Percentiles rank a stretch among this genome's conserved stretches.
Conservation (phyloP, 108 stramenopile species). For the Cylindrotheca closterium region DNA sequence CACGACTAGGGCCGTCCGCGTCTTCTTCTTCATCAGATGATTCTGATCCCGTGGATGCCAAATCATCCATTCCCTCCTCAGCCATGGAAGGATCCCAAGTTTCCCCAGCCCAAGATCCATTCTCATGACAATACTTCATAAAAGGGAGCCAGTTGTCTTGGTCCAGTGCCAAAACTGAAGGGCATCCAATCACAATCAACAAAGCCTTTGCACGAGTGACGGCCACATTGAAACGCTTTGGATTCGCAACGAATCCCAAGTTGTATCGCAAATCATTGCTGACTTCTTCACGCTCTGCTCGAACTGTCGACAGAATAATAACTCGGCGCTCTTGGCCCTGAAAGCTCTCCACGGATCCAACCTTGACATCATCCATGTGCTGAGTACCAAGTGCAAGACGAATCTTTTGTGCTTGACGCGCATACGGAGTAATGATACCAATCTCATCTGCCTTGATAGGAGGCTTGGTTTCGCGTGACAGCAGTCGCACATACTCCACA, state of each 20-base stretch:
- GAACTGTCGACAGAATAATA: constrained; percentile 83
- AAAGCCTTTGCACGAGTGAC: constrained; percentile 79
- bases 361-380: constrained; percentile 50
- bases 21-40: background rate
- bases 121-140: constrained; percentile 28
- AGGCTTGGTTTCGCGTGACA: constrained; percentile 48
- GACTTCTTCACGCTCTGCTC: constrained; percentile 49
- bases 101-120: constrained; percentile 18
- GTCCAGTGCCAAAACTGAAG: constrained; percentile 53
- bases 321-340: constrained; percentile 81
- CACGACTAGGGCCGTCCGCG: background rate
- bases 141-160: constrained; percentile 41
- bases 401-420: constrained; percentile 67
- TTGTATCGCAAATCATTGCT: constrained; percentile 54
- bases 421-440: constrained; percentile 69
- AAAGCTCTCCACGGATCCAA: constrained; percentile 83
- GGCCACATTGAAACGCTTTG: constrained; percentile 89
- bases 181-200: constrained; percentile 81
- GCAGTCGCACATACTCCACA: constrained; percentile 58
- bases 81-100: constrained; percentile 14
- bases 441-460: constrained; percentile 46
- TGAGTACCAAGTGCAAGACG: constrained; percentile 32
- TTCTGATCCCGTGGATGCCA: constrained; percentile 1
- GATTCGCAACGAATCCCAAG: constrained; percentile 80
- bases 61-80: background rate